These are phyloP conservation scores for Naganishia onofrii DNA, from an alignment of 768 basidiomycete species.

Conservation along the genomic window DNA sequence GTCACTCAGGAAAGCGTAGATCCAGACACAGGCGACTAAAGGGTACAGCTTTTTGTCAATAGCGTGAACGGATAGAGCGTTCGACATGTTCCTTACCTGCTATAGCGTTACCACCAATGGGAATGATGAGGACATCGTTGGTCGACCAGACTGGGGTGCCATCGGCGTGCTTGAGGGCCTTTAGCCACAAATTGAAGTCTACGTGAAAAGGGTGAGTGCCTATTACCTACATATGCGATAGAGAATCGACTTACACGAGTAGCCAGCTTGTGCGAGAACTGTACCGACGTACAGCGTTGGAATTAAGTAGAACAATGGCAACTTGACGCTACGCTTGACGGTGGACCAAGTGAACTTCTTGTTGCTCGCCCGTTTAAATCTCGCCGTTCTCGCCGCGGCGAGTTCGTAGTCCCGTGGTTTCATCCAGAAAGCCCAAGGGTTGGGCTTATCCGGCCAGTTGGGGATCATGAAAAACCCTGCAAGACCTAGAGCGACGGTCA, in stretches of 20 bases:
- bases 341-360: constrained; percentile 41
- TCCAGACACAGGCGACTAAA: constrained; percentile 41
- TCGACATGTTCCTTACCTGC: not conserved
- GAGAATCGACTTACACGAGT: constrained; percentile 34
- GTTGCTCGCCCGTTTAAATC: constrained; percentile 39
- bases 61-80: not conserved
- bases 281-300: constrained; percentile 39
- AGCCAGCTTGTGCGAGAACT: constrained; percentile 40
- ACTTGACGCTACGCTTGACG: constrained; percentile 36
- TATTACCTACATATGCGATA: not conserved
- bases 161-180: constrained; percentile 34
- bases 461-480: constrained; percentile 28
- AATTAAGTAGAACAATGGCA: constrained; percentile 43
- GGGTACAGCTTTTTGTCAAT: constrained; percentile 22
- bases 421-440: constrained; percentile 45
- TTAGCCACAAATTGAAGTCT: constrained; percentile 48
- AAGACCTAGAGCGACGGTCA: constrained; percentile 31
- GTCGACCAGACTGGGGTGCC: constrained; percentile 28
- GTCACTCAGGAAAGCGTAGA: constrained; percentile 39
- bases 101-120: constrained; percentile 27
- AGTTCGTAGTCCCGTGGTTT: constrained; percentile 35
- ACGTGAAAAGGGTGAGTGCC: not conserved
- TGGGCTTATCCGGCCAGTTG: constrained; percentile 35
- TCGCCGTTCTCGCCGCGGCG: constrained; percentile 35
- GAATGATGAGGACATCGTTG: constrained; percentile 31